These are phyloP conservation scores for Fusarium torulosum DNA, from an alignment of 2,329 filamentous ascomycete species.

Conservation along the genomic window DNA sequence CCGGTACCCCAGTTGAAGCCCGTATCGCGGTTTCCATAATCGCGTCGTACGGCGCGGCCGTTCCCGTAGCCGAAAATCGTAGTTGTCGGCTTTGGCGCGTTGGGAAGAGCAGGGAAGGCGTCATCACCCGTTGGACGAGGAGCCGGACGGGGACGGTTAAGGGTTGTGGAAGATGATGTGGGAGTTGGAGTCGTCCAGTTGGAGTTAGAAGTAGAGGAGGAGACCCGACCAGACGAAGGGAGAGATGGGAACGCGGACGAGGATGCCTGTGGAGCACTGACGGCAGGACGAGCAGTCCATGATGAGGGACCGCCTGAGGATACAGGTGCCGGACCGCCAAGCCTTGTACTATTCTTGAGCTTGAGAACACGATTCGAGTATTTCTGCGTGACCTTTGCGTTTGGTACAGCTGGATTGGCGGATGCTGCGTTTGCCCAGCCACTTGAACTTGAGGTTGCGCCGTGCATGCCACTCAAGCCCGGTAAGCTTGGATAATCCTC, in stretches of 20 bases:
- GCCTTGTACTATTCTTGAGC: slow-evolving; percentile 69
- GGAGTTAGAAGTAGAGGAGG: slow-evolving; percentile 46
- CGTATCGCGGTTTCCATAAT: slow-evolving; percentile 62
- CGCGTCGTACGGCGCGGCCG: slow-evolving; percentile 65
- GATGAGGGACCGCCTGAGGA: slow-evolving; percentile 38
- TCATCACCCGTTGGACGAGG: slow-evolving; percentile 60
- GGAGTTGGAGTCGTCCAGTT: slow-evolving; percentile 49
- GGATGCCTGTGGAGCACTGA: slow-evolving; percentile 36
- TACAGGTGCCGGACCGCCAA: slow-evolving; percentile 53
- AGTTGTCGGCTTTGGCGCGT: slow-evolving; percentile 76
- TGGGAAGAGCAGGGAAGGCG: slow-evolving; percentile 85
- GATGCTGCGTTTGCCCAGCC: slow-evolving; percentile 72
- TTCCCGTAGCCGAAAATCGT: slow-evolving; percentile 73
- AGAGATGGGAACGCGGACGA: slow-evolving; percentile 61
- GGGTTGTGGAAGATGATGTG: slow-evolving; percentile 48
- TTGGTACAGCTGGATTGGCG: slow-evolving; percentile 64
- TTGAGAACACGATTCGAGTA: slow-evolving; percentile 68
- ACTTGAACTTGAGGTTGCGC: slow-evolving; percentile 66
- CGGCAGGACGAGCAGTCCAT: slow-evolving; percentile 39
- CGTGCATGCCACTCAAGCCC: slow-evolving; percentile 76
- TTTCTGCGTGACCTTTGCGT: slow-evolving; percentile 58
- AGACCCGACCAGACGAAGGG: slow-evolving; percentile 45
- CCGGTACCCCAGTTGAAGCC: slow-evolving; percentile 66
- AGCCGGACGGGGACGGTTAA: slow-evolving; percentile 36
- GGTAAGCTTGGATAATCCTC: slow-evolving; percentile 95